Evolutionary conservation across 805 yeast genomes (phyloP), one percentile per base, ranked within the genome.

Genomic region (Starmerella riodocensis): DNA sequence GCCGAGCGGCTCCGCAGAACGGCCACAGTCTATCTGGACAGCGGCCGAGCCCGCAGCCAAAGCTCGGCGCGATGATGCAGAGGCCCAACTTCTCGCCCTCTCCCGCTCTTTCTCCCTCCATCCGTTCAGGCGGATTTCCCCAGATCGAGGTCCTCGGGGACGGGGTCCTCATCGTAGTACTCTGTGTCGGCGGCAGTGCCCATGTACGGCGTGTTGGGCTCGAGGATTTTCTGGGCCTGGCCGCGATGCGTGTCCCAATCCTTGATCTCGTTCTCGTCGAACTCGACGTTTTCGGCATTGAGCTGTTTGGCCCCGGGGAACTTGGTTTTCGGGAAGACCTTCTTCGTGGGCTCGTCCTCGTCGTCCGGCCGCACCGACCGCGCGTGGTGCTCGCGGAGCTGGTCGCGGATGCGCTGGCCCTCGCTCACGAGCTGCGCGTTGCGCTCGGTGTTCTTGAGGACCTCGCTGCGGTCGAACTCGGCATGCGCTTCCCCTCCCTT

Each of bases 371-470:
- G 9, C 29, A 19, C 28, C 32, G 35, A 13, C 7, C 24, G 5
- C 21, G 21, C 23, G 17, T 28, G 32, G 18, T 27, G 37, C 18
- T 19, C 13, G 18, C 42, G 32, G 29, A 46, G 24, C 34, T 29
- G 36, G 14, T 32, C 40, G 14, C 52, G 42, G 21, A 51, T 20
- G 21, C 41, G 45, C 23, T 39, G 45, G 43, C 54, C 55, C 26
- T 43, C 51, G 19, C 28, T 18, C 13, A 54, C 55, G 5, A 52
- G 36, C 38, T 44, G 34, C 1, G 94, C 78, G 56, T 85, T 85
- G 50, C 77, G 61, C 47, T 71, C 69, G 0, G 96, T 85, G 60
- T 85, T 85, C 48, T 72, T 75, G 41, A 78, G 73, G 16, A 85
- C 95, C 53, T 78, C 73, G 49, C 77, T 70, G 45, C 96, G 61